A percentile compares a stretch with the other conserved stretches of the same genome.
Conservation (phyloP, 345 rosid species). For the Linum tenue region DNA sequence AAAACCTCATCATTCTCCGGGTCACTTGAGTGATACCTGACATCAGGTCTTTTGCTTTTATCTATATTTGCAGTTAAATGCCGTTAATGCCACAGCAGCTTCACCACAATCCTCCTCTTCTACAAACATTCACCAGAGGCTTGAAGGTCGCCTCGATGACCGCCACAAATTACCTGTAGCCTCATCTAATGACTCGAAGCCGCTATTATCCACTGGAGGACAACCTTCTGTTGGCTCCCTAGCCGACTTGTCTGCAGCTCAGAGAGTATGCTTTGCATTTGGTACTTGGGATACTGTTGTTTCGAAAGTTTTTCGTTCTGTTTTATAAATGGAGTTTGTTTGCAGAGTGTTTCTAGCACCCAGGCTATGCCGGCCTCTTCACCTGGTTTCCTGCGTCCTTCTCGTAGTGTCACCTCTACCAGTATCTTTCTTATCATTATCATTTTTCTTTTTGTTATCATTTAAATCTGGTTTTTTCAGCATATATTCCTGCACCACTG, state of each 20-base stretch:
- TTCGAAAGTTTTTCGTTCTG: background rate
- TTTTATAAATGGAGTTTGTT: slow-evolving; percentile 11
- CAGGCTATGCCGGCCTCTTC: slow-evolving; percentile 41
- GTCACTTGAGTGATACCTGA: background rate
- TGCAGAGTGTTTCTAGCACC: slow-evolving; percentile 38
- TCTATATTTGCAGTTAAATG: slow-evolving; percentile 36
- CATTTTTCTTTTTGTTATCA: background rate
- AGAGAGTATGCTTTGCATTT: slow-evolving; percentile 37
- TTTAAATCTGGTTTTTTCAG: slow-evolving; percentile 1
- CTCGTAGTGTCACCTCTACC: slow-evolving; percentile 62
- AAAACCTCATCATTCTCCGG: background rate
- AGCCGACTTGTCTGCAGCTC: slow-evolving; percentile 43
- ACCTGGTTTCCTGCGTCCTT: slow-evolving; percentile 52
- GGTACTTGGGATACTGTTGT: background rate
- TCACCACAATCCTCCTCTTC: slow-evolving; percentile 44
- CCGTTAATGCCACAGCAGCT: slow-evolving; percentile 27
- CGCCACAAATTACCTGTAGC: slow-evolving; percentile 31
- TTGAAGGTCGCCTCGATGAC: slow-evolving; percentile 54
- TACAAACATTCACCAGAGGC: slow-evolving; percentile 46
- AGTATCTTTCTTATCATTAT: slow-evolving; percentile 41
- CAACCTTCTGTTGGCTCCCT: slow-evolving; percentile 31
- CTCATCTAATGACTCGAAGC: slow-evolving; percentile 37
- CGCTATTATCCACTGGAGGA: slow-evolving; percentile 29
- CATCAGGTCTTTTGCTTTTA: background rate
- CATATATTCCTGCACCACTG: background rate